Evolutionary conservation across 2,329 filamentous ascomycete genomes (phyloP), one percentile per base, ranked within the genome.

Genomic region (Colletotrichum kahawae): DNA sequence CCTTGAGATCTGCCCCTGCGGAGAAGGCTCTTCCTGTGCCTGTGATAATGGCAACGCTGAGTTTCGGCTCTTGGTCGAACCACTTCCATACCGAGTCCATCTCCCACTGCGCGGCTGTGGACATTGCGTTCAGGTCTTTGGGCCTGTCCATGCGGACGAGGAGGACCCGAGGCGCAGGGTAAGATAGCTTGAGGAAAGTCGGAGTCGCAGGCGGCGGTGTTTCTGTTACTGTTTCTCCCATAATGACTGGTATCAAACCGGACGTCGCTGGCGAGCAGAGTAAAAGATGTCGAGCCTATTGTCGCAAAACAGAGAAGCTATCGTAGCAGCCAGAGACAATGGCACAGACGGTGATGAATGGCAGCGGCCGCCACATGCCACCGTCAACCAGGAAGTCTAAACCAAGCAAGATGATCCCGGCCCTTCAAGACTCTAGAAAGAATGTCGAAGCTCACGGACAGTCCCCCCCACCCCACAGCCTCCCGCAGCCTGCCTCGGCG

Each of bases 21-120:
- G 87, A 91, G 80, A 91, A 91, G 0, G 89, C 87, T 77, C 85
- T 84, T 34, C 90, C 90, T 1, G 84, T 85, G 43, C 90, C 90
- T 0, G 89, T 91, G 48, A 89, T 81, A 43, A 89, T 83, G 43
- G 86, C 87, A 16, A 88, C 87, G 5, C 84, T 84, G 14, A 90
- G 82, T 13, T 82, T 83, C 1, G 87, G 86, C 78, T 89, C 87
- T 8, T 81, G 80, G 78, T 91, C 89, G 77, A 90, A 90, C 89
- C 89, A 90, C 54, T 85, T 84, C 86, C 88, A 93, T 7, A 90
- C 80, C 4, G 79, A 76, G 71, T 87, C 82, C 65, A 89, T 85
- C 62, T 87, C 83, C 59, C 80, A 82, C 36, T 85, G 86, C 13
- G 82, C 85, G 12, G 82, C 78, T 24, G 83, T 83, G 7, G 83